These are phyloP conservation scores for Boletus subparvulus DNA, from an alignment of 768 basidiomycete genomes.

Conservation along the genomic window DNA sequence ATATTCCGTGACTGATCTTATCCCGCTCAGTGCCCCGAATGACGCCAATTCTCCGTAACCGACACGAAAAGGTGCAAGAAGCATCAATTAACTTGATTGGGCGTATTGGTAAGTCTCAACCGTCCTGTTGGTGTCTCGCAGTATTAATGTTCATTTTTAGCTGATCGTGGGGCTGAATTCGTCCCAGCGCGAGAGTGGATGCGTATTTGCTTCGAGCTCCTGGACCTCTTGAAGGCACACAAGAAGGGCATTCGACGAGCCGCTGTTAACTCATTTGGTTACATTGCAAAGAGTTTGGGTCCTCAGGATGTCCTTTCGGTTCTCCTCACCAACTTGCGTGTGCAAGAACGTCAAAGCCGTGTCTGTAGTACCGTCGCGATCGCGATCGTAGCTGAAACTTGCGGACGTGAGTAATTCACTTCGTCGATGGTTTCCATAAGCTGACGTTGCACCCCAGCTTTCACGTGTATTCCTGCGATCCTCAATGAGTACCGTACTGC, in stretches of 20 bases:
- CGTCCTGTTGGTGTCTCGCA: background rate
- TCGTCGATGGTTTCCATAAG: background rate
- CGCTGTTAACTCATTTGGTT: constrained; percentile 99
- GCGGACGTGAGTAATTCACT: constrained; percentile 53
- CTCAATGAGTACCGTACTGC: constrained; percentile 98
- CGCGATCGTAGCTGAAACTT: constrained; percentile 92
- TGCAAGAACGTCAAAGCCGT: constrained; percentile 98
- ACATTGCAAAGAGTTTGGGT: constrained; percentile 98
- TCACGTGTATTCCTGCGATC: constrained; percentile 98
- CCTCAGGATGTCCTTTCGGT: constrained; percentile 98
- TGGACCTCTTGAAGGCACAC: constrained; percentile 97
- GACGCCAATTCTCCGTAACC: constrained; percentile 99
- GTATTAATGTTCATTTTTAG: constrained; percentile 34
- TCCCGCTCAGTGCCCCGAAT: constrained; percentile 84
- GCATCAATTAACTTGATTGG: constrained; percentile 99
- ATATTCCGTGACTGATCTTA: background rate
- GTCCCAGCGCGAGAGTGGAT: constrained; percentile 99
- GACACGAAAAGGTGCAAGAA: constrained; percentile 99
- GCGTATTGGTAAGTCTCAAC: constrained; percentile 63
- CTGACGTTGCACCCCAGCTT: constrained; percentile 48
- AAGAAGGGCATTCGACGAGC: constrained; percentile 99
- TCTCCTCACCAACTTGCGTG: constrained; percentile 91
- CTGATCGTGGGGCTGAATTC: constrained; percentile 98
- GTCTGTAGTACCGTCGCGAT: constrained; percentile 99
- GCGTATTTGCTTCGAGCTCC: constrained; percentile 98